Percentiles rank a stretch among this genome's conserved stretches.
phyloP scores from a whole-genome alignment of 805 yeast species.

The Starmerella vaccinii region DNA sequence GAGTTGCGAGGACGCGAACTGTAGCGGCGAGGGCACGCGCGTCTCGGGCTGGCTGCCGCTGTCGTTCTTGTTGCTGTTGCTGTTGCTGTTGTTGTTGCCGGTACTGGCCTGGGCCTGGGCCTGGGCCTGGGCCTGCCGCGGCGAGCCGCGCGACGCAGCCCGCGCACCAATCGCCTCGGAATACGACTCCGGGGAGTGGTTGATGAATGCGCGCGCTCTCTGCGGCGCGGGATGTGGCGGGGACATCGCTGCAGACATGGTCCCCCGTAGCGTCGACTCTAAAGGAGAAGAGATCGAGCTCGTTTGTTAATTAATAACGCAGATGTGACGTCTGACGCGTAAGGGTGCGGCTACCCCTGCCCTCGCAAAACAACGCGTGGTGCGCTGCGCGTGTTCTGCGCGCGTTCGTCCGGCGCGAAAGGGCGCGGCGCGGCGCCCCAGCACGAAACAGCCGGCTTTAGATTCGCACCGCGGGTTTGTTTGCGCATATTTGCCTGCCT shows the following conservation, averaged over 20 bases:
- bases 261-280: constrained; percentile 2
- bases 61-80: too few species aligned
- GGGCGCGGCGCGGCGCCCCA: too few species aligned
- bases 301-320: constrained; percentile 1
- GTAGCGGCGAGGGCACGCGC: neutral
- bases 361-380: constrained; percentile 6
- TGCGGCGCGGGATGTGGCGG: constrained; percentile 3
- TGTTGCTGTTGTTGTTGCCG: neutral
- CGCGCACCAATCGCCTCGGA: constrained; percentile 32
- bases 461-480: too few species aligned
- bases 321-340: constrained; percentile 4
- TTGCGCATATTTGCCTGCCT: neutral
- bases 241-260: constrained; percentile 9
- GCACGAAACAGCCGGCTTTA: too few species aligned
- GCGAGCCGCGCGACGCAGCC: neutral
- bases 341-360: constrained; percentile 2
- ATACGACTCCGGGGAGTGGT: constrained; percentile 84
- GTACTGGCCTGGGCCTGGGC: neutral
- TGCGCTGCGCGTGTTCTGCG: neutral
- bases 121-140: neutral
- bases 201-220: constrained; percentile 56
- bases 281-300: constrained; percentile 2
- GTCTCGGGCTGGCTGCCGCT: neutral
- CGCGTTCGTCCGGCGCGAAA: too few species aligned
- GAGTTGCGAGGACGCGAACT: neutral